Percentiles rank a stretch among this genome's conserved stretches.
Conservation (phyloP, 148 eudicot genomes). For the Rhododendron ovatum region DNA sequence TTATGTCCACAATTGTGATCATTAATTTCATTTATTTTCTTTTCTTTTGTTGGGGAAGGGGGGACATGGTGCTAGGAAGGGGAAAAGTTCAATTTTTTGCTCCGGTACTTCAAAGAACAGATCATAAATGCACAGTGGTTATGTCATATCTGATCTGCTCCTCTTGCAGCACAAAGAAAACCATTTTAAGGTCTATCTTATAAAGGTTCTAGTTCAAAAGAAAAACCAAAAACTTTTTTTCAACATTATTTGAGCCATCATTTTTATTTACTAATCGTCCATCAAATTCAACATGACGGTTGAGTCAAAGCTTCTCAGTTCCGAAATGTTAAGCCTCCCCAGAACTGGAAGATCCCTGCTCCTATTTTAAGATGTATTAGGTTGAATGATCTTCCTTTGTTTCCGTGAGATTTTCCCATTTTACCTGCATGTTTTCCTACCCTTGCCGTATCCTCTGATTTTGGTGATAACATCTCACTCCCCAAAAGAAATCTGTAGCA, state of each 20-base stretch:
- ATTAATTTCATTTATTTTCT: background rate
- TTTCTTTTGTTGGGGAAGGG: background rate
- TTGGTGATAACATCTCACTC: background rate
- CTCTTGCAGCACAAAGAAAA: conserved; percentile 1
- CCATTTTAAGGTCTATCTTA: background rate
- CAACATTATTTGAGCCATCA: background rate
- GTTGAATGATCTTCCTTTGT: background rate
- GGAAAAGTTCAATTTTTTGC: background rate
- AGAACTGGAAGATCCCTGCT: background rate
- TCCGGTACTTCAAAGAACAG: background rate
- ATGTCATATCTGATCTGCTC: background rate
- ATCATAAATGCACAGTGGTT: background rate
- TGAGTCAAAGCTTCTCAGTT: background rate
- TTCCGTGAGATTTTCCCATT: background rate
- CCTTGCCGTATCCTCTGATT: background rate
- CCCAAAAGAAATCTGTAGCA: background rate
- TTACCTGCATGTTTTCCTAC: background rate
- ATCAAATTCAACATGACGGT: background rate
- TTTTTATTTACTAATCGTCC: background rate
- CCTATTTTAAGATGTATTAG: background rate
- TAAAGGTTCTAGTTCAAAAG: background rate
- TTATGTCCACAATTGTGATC: background rate
- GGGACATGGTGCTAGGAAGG: background rate
- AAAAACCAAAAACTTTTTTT: background rate
- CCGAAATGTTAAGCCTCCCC: background rate